Conservation (phyloP, 169 alveolate species). For the Plasmodium gallinaceum region DNA sequence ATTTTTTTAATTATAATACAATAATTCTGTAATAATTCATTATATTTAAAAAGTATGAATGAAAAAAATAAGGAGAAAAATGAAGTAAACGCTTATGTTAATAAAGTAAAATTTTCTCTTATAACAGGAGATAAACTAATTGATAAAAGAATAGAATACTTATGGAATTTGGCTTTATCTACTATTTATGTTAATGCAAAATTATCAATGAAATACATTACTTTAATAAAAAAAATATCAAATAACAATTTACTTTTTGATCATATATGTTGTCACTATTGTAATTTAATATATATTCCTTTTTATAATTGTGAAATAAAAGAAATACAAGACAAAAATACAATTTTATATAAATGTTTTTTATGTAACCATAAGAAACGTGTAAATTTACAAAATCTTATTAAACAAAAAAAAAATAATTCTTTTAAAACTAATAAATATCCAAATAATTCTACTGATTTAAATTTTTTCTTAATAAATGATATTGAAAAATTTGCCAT, state of each 20-base stretch:
- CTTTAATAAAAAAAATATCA: conserved; percentile 59
- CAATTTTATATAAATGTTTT: conserved; percentile 17
- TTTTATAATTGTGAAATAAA: conserved; percentile 63
- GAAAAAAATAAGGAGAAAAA: conserved; percentile 31
- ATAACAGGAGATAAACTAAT: conserved; percentile 19
- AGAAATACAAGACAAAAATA: not conserved
- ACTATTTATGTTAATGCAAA: conserved; percentile 48
- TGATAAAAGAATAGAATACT: conserved; percentile 45
- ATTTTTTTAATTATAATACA: too few species aligned
- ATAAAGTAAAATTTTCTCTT: conserved; percentile 8
- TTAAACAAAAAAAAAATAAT: conserved; percentile 10
- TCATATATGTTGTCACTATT: conserved; percentile 58
- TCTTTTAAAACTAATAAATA: not conserved
- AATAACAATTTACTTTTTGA: conserved; percentile 28
- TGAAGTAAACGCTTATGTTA: not conserved
- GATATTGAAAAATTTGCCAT: conserved; percentile 43
- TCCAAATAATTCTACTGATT: not conserved
- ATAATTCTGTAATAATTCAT: too few species aligned
- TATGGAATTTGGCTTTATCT: conserved; percentile 75
- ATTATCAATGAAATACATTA: conserved; percentile 65
- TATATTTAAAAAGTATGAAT: not conserved
- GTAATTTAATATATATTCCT: conserved; percentile 74
- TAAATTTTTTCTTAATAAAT: conserved; percentile 34
- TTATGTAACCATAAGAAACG: conserved; percentile 49
- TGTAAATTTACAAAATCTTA: not conserved